These are phyloP conservation scores for Periconia digitata DNA, from an alignment of 2,329 filamentous ascomycete species.

Conservation along the genomic window DNA sequence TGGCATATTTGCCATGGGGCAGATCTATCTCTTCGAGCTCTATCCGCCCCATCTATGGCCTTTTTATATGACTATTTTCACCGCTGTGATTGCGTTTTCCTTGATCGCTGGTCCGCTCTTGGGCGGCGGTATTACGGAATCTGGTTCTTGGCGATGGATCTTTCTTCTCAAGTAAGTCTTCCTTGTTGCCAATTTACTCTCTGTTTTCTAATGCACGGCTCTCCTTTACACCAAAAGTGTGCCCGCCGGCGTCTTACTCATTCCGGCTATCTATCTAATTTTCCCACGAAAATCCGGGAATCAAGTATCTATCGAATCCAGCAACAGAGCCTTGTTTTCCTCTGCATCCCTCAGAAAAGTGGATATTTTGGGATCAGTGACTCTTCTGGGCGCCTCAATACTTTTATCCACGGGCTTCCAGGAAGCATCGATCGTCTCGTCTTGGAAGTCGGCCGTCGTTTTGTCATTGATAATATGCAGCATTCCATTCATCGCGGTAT, in stretches of 20 bases:
- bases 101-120: constrained; percentile 15
- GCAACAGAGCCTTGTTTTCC: not conserved
- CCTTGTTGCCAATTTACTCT: not conserved
- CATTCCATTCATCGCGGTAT: constrained; percentile 10
- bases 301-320: not conserved
- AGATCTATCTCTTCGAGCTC: constrained; percentile 34
- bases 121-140: constrained; percentile 11
- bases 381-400: constrained; percentile 12
- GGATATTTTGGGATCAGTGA: constrained; percentile 6
- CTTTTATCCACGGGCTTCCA: constrained; percentile 18
- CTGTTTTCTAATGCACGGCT: too few relatives aligned
- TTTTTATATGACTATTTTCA: constrained; percentile 8
- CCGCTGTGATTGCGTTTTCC: constrained; percentile 8
- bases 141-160: constrained; percentile 20
- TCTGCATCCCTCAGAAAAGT: not conserved
- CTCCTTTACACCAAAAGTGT: constrained; percentile 11
- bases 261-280: constrained; percentile 1
- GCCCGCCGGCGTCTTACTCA: constrained; percentile 6
- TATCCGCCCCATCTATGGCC: constrained; percentile 12
- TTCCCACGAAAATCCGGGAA: constrained; percentile 2
- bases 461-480: constrained; percentile 13
- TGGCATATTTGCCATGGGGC: constrained; percentile 30
- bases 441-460: constrained; percentile 10
- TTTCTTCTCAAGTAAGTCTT: constrained; percentile 20
- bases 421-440: constrained; percentile 13